phyloP scores from a whole-genome alignment of 805 yeast genomes.

The Metschnikowia henanensis region DNA sequence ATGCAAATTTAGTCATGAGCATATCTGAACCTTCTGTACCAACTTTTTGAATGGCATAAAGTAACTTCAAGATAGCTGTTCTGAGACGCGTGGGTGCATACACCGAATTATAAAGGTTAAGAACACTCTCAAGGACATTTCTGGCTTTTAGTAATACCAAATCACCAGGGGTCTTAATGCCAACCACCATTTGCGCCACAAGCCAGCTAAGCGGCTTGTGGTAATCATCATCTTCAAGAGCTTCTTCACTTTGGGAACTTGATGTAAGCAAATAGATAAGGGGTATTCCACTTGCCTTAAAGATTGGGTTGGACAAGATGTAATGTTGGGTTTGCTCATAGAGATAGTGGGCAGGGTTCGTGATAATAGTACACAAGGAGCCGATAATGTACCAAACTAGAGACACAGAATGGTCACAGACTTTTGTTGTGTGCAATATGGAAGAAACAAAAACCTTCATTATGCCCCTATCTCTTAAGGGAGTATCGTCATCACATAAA shows the following conservation, averaged over 20 bases:
- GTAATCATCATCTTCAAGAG: conserved; percentile 45
- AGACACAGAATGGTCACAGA: conserved; percentile 16
- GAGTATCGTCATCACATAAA: conserved; percentile 30
- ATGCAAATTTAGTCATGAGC: conserved; percentile 57
- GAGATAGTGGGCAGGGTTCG: conserved; percentile 70
- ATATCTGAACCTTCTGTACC: conserved; percentile 55
- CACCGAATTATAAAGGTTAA: conserved; percentile 51
- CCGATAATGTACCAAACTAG: conserved; percentile 54
- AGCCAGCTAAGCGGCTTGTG: conserved; percentile 70
- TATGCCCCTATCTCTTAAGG: conserved; percentile 56
- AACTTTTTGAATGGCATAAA: conserved; percentile 49
- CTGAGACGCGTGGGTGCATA: conserved; percentile 43
- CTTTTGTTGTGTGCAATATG: conserved; percentile 36
- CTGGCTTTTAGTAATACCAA: conserved; percentile 50
- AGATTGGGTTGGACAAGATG: conserved; percentile 55
- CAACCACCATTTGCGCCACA: conserved; percentile 45
- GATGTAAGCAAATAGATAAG: conserved; percentile 39
- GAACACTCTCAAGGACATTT: conserved; percentile 66
- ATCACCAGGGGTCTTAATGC: conserved; percentile 51
- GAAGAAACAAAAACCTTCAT: conserved; percentile 57
- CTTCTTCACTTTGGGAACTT: conserved; percentile 22
- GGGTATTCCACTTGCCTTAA: conserved; percentile 46
- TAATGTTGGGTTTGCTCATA: conserved; percentile 72
- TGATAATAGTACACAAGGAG: conserved; percentile 53
- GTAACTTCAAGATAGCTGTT: conserved; percentile 38